phyloP scores from a whole-genome alignment of 108 stramenopile genomes.

The Discostella stelligeroides region DNA sequence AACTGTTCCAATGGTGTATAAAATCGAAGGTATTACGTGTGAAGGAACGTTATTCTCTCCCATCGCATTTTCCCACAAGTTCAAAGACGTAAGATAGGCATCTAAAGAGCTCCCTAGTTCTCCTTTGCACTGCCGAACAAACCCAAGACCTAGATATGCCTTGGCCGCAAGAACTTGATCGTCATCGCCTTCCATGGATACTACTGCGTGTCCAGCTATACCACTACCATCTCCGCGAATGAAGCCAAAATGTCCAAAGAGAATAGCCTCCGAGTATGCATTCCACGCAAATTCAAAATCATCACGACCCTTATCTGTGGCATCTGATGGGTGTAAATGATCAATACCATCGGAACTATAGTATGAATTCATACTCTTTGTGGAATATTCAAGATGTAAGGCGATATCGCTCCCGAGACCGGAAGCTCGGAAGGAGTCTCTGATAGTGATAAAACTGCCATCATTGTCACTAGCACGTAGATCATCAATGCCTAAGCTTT shows the following conservation, averaged over 20 bases:
- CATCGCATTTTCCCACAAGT: constrained; percentile 34
- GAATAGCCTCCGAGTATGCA: constrained; percentile 28
- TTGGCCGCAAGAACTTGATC: constrained; percentile 42
- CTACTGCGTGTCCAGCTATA: too few species aligned
- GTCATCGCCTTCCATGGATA: constrained; percentile 4
- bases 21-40: constrained; percentile 18
- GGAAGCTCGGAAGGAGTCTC: constrained; percentile 9
- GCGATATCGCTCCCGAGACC: constrained; percentile 23
- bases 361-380: constrained; percentile 9
- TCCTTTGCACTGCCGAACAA: constrained; percentile 40
- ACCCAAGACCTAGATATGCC: constrained; percentile 50
- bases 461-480: not conserved
- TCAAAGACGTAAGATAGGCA: constrained; percentile 38
- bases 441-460: not conserved
- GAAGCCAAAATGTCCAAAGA: constrained; percentile 35
- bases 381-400: constrained; percentile 26
- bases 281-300: constrained; percentile 50
- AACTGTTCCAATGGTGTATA: constrained; percentile 63
- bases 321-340: constrained; percentile 21
- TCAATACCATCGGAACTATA: constrained; percentile 37
- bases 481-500: constrained; percentile 19
- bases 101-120: constrained; percentile 38
- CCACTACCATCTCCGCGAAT: not conserved
- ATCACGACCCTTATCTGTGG: constrained; percentile 19
- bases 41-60: constrained; percentile 15